Percentiles rank a stretch among this genome's conserved stretches.
Evolutionary conservation across 805 yeast species (phyloP).

Genomic region (Lipomyces sp.): DNA sequence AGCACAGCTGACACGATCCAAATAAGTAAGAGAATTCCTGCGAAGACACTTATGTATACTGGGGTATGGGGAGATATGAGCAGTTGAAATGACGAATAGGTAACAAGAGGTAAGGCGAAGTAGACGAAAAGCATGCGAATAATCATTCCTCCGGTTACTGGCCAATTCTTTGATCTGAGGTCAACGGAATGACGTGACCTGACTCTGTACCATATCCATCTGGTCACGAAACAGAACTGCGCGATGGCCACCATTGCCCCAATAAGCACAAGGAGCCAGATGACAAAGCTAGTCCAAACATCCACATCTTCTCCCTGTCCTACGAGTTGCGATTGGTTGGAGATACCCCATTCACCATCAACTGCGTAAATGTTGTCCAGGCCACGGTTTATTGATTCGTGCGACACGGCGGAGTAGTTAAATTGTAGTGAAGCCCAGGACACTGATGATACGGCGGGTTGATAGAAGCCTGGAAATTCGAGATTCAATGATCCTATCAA

Average conservation of each 20-base stretch:
- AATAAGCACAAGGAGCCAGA: conserved; percentile 42
- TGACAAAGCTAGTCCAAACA: conserved; percentile 46
- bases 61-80: conserved; percentile 38
- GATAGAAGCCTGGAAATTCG: conserved; percentile 66
- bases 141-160: conserved; percentile 41
- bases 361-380: conserved; percentile 33
- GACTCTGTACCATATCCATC: conserved; percentile 24
- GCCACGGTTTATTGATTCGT: conserved; percentile 5
- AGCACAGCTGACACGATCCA: conserved; percentile 40
- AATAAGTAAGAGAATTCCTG: conserved; percentile 39
- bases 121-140: conserved; percentile 40
- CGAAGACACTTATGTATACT: conserved; percentile 39
- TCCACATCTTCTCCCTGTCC: conserved; percentile 41
- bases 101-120: conserved; percentile 43
- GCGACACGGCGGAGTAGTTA: conserved; percentile 33
- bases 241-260: conserved; percentile 34
- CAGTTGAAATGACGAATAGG: conserved; percentile 43
- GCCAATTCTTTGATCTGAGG: conserved; percentile 38
- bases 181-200: conserved; percentile 35
- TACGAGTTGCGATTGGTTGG: conserved; percentile 18
- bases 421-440: conserved; percentile 63
- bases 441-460: conserved; percentile 56
- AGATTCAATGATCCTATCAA: conserved; percentile 59
- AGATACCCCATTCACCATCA: conserved; percentile 28
- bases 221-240: conserved; percentile 25